A percentile compares a stretch with the other conserved stretches of the same genome.
Conservation (phyloP, 495 filamentous ascomycete genomes). For the Rhizodiscina lignyota region DNA sequence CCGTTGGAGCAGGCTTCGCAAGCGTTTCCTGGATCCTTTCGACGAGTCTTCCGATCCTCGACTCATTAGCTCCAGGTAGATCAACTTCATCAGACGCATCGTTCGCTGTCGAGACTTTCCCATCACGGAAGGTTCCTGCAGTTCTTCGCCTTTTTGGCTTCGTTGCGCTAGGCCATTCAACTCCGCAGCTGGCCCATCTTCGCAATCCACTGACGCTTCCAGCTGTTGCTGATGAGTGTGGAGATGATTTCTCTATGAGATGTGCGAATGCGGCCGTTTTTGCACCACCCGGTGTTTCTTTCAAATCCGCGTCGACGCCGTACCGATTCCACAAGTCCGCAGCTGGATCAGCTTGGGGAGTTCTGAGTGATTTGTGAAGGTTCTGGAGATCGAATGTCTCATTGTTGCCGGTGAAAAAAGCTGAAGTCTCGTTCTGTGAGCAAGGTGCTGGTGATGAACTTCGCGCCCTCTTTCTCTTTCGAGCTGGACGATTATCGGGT, state of each 20-base stretch:
- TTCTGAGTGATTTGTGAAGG: slow-evolving; percentile 41
- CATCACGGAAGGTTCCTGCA: slow-evolving; percentile 25
- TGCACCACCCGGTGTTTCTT: slow-evolving; percentile 7
- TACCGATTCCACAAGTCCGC: slow-evolving; percentile 79
- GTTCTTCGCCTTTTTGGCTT: slow-evolving; percentile 34
- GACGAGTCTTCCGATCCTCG: slow-evolving; percentile 40
- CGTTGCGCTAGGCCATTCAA: slow-evolving; percentile 33
- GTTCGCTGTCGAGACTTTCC: too few species aligned
- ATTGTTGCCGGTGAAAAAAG: too few species aligned
- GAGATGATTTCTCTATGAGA: slow-evolving; percentile 20
- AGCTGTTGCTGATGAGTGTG: slow-evolving; percentile 15
- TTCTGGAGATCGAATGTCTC: slow-evolving; percentile 28
- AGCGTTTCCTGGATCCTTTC: slow-evolving; percentile 51
- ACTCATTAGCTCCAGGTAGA: too few species aligned
- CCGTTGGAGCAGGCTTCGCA: slow-evolving; percentile 21
- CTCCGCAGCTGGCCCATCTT: slow-evolving; percentile 47
- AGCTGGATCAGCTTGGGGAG: slow-evolving; percentile 68
- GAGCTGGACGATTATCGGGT: too few species aligned
- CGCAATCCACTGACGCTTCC: slow-evolving; percentile 21
- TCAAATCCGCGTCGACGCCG: slow-evolving; percentile 13
- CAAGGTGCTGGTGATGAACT: slow-evolving; percentile 50
- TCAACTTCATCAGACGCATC: too few species aligned
- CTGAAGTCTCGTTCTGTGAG: too few species aligned
- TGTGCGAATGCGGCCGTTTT: slow-evolving; percentile 14
- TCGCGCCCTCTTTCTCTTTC: slow-evolving; percentile 50